A percentile compares a stretch with the other conserved stretches of the same genome.
Evolutionary conservation across 2,329 filamentous ascomycete species (phyloP).

Genomic region (Colletotrichum sp.): DNA sequence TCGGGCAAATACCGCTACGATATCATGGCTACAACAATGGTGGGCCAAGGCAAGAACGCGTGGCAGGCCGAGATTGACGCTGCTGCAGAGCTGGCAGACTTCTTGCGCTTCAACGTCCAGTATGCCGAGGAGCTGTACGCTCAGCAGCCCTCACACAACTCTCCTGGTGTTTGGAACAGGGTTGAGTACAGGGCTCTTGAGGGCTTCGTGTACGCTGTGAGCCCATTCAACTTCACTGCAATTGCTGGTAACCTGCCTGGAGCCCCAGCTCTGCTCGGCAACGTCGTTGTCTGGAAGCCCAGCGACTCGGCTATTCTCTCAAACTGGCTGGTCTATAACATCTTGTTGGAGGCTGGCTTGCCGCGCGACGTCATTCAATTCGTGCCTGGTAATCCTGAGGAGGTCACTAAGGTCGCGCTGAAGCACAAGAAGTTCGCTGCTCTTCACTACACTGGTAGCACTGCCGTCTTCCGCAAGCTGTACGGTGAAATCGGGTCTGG

Average conservation of each 20-base stretch:
- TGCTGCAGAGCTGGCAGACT: constrained; percentile 90
- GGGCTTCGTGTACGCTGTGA: constrained; percentile 93
- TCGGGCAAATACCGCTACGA: constrained; percentile 94
- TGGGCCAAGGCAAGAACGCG: constrained; percentile 96
- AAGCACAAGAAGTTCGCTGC: constrained; percentile 82
- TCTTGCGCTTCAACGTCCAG: constrained; percentile 91
- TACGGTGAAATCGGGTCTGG: constrained; percentile 86
- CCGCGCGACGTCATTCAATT: constrained; percentile 93
- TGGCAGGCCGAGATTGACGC: constrained; percentile 99
- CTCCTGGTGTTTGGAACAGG: constrained; percentile 88
- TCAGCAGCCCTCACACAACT: constrained; percentile 84
- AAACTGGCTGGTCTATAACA: constrained; percentile 89
- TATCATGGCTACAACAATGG: constrained; percentile 93
- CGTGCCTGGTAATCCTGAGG: constrained; percentile 84
- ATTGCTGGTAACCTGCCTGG: constrained; percentile 87
- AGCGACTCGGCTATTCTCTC: constrained; percentile 87
- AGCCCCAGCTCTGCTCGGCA: constrained; percentile 86
- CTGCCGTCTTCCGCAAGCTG: constrained; percentile 85
- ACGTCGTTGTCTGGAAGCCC: constrained; percentile 98
- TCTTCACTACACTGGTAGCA: constrained; percentile 96
- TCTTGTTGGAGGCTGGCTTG: constrained; percentile 88
- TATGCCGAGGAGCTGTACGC: constrained; percentile 92
- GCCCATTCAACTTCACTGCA: constrained; percentile 96
- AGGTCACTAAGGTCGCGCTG: constrained; percentile 80
- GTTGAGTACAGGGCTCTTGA: constrained; percentile 89